Conservation (phyloP, 805 yeast genomes). For the Debaryomyces hansenii region DNA sequence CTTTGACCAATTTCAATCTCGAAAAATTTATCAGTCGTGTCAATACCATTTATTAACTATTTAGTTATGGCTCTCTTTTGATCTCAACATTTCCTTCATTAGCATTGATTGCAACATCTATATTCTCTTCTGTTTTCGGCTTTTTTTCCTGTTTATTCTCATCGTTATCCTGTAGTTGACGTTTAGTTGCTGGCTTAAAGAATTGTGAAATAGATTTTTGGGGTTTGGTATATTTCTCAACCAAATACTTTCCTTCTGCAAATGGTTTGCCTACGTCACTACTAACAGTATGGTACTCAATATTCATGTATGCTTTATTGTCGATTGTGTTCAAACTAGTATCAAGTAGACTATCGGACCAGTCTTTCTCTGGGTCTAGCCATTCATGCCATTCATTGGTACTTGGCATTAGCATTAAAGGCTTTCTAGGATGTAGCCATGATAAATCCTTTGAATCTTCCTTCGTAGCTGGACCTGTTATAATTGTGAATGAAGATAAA, state of each 20-base stretch:
- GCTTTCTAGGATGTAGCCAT: slow-evolving; percentile 81
- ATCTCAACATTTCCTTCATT: background rate
- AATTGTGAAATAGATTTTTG: slow-evolving; percentile 28
- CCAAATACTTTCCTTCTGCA: slow-evolving; percentile 45
- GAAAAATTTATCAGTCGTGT: slow-evolving; percentile 2
- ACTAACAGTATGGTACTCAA: slow-evolving; percentile 57
- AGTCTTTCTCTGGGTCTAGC: slow-evolving; percentile 49
- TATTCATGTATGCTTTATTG: slow-evolving; percentile 29
- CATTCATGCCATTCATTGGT: slow-evolving; percentile 60
- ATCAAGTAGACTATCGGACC: slow-evolving; percentile 41
- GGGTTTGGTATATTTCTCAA: slow-evolving; percentile 23
- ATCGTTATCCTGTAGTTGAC: slow-evolving; percentile 4
- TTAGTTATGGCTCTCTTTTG: background rate
- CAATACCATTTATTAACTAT: background rate
- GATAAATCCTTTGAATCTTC: slow-evolving; percentile 48
- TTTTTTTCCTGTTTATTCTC: slow-evolving; percentile 8
- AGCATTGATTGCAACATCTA: background rate
- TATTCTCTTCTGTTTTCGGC: slow-evolving; percentile 1
- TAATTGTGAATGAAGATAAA: slow-evolving; percentile 59
- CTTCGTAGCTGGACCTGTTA: slow-evolving; percentile 64
- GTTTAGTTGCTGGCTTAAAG: slow-evolving; percentile 15
- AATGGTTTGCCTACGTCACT: slow-evolving; percentile 63
- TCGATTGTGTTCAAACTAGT: slow-evolving; percentile 36
- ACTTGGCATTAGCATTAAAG: slow-evolving; percentile 63
- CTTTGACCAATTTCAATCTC: background rate